Evolutionary conservation across 768 basidiomycete species (phyloP).

Genomic region (Wakefieldia striispora): DNA sequence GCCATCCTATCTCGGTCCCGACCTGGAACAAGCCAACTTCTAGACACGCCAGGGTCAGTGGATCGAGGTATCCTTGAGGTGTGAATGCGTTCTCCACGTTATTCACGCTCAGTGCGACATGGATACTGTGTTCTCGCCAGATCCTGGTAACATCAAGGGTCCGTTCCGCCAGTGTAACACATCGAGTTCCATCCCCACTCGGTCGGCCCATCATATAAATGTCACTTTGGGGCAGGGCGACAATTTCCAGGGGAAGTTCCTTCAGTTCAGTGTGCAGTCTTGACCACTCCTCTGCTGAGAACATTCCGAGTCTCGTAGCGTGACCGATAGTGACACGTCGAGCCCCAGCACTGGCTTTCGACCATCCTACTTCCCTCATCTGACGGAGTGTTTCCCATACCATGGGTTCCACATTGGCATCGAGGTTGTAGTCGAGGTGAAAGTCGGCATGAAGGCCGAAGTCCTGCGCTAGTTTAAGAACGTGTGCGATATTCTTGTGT

Average conservation of each 20-base stretch:
- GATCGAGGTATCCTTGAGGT: slow-evolving; percentile 64
- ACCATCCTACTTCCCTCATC: slow-evolving; percentile 31
- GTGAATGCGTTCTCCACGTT: slow-evolving; percentile 69
- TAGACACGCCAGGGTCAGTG: slow-evolving; percentile 56
- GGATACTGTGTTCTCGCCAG: slow-evolving; percentile 42
- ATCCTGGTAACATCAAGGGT: slow-evolving; percentile 55
- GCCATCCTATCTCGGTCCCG: slow-evolving; percentile 46
- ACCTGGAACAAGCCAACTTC: slow-evolving; percentile 60
- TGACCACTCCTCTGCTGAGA: slow-evolving; percentile 46
- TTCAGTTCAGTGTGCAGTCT: slow-evolving; percentile 36
- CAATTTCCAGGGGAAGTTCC: slow-evolving; percentile 49
- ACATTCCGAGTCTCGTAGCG: slow-evolving; percentile 56
- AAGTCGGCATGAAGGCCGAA: slow-evolving; percentile 52
- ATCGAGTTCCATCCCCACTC: slow-evolving; percentile 14
- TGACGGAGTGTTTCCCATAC: slow-evolving; percentile 53
- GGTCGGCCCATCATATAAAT: slow-evolving; percentile 65
- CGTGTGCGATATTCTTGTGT: slow-evolving; percentile 50
- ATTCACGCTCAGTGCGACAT: slow-evolving; percentile 58
- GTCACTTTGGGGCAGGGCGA: slow-evolving; percentile 62
- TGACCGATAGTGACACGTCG: slow-evolving; percentile 54
- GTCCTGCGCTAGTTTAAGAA: slow-evolving; percentile 46
- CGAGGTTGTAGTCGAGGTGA: slow-evolving; percentile 67
- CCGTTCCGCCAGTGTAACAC: slow-evolving; percentile 43
- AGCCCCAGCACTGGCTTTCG: slow-evolving; percentile 28
- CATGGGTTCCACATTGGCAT: slow-evolving; percentile 48